Conservation (phyloP, 75 land plant species). For the Selaginella moellendorffii region DNA sequence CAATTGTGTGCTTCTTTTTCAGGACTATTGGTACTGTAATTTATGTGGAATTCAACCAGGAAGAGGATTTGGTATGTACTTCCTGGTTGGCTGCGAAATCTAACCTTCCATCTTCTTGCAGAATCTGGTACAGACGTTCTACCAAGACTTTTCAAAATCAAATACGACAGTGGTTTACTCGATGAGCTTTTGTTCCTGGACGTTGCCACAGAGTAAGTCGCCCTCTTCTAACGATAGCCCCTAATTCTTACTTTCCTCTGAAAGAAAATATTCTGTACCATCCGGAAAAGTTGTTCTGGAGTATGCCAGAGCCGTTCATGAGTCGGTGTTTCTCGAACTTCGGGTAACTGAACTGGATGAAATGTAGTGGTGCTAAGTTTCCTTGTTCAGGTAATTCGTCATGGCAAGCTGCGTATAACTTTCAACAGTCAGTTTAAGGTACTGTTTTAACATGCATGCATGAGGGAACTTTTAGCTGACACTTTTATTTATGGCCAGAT, state of each 20-base stretch:
- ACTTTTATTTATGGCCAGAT: slow-evolving; percentile 18
- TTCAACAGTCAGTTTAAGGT: slow-evolving; percentile 29
- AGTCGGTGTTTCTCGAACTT: slow-evolving; percentile 29
- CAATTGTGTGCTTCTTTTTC: slow-evolving; percentile 8
- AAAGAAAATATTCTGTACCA: slow-evolving; percentile 25
- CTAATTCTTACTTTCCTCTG: not conserved
- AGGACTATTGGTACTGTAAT: slow-evolving; percentile 39
- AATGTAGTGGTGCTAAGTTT: not conserved
- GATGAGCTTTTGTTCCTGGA: slow-evolving; percentile 32
- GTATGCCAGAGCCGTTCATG: slow-evolving; percentile 32
- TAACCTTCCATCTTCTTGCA: slow-evolving; percentile 9
- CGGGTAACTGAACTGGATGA: slow-evolving; percentile 11
- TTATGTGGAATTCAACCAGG: slow-evolving; percentile 36
- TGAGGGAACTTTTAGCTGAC: no score
- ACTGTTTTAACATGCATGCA: not conserved
- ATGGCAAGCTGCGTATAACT: slow-evolving; percentile 32
- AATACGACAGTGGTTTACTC: slow-evolving; percentile 33
- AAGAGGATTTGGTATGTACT: slow-evolving; percentile 31
- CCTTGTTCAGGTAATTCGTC: slow-evolving; percentile 26
- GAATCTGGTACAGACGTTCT: slow-evolving; percentile 35
- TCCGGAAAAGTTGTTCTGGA: slow-evolving; percentile 31
- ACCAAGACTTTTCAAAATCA: slow-evolving; percentile 37
- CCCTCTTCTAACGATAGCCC: not conserved
- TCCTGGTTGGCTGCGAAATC: not conserved
- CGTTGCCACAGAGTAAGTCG: slow-evolving; percentile 29